Conservation (phyloP, 169 alveolate genomes). For the Eimeria falciformis region DNA sequence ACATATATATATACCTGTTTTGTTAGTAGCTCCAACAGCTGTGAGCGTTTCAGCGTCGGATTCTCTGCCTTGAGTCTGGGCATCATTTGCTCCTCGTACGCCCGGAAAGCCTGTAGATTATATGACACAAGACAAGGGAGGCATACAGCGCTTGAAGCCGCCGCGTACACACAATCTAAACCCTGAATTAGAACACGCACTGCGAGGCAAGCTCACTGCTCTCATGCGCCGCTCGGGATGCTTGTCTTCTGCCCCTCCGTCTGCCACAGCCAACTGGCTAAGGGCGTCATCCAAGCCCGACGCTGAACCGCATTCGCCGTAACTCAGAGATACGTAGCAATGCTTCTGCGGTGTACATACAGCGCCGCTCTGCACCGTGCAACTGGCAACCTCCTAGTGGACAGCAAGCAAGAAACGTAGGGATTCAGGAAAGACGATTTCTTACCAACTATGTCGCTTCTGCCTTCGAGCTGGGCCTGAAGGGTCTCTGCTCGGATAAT, state of each 20-base stretch:
- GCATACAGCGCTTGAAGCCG: background rate
- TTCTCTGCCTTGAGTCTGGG: slow-evolving; percentile 72
- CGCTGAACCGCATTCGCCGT: slow-evolving; percentile 19
- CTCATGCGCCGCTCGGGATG: slow-evolving; percentile 75
- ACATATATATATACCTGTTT: slow-evolving; percentile 25
- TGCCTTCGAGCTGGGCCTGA: slow-evolving; percentile 62
- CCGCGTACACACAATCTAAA: too few relatives aligned
- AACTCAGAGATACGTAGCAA: too few relatives aligned
- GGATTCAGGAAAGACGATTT: too few relatives aligned
- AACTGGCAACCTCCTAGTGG: too few relatives aligned
- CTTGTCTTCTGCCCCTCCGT: slow-evolving; percentile 51
- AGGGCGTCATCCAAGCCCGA: slow-evolving; percentile 65
- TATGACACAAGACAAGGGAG: background rate
- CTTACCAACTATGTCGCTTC: background rate
- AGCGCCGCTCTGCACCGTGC: too few relatives aligned
- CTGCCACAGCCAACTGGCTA: slow-evolving; percentile 46
- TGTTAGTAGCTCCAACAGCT: slow-evolving; percentile 47
- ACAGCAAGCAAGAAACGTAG: too few relatives aligned
- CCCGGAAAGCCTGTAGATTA: slow-evolving; percentile 48
- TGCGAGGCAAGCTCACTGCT: slow-evolving; percentile 25
- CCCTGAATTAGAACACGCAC: background rate
- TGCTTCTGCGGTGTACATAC: too few relatives aligned
- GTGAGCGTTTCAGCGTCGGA: slow-evolving; percentile 73
- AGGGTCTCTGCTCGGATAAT: slow-evolving; percentile 53
- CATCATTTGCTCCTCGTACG: slow-evolving; percentile 73